Conservation (phyloP, 805 yeast species). For the Danielia reshetovae region DNA sequence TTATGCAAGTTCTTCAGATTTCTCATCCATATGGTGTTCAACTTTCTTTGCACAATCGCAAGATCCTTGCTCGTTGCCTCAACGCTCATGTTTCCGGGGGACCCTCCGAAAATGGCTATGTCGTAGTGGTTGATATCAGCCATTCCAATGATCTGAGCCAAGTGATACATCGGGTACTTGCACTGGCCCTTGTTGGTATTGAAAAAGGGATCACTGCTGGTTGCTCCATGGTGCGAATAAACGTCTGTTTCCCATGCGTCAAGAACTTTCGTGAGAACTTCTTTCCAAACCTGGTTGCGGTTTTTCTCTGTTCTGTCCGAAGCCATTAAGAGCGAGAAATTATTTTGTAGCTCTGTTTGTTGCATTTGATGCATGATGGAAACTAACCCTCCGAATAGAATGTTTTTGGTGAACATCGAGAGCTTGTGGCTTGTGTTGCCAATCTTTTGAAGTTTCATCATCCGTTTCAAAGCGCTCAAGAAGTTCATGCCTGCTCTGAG, state of each 20-base stretch:
- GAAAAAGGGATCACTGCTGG: slow-evolving; percentile 7
- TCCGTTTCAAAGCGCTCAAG: slow-evolving; percentile 12
- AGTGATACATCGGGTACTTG: slow-evolving; percentile 64
- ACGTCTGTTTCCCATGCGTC: slow-evolving; percentile 63
- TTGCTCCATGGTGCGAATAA: slow-evolving; percentile 6
- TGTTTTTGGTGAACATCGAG: slow-evolving; percentile 58
- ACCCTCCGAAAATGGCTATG: slow-evolving; percentile 74
- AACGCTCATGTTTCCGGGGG: slow-evolving; percentile 60
- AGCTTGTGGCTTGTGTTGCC: slow-evolving; percentile 11
- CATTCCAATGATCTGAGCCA: slow-evolving; percentile 60
- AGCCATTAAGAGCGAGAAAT: slow-evolving; percentile 29
- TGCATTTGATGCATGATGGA: slow-evolving; percentile 70
- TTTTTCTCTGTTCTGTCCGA: slow-evolving; percentile 23
- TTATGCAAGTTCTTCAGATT: slow-evolving; percentile 1
- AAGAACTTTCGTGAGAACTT: slow-evolving; percentile 61
- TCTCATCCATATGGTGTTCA: slow-evolving; percentile 29
- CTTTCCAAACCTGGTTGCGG: slow-evolving; percentile 51
- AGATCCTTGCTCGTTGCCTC: slow-evolving; percentile 34
- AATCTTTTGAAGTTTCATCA: slow-evolving; percentile 11
- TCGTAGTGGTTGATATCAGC: slow-evolving; percentile 73
- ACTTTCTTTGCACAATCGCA: slow-evolving; percentile 29
- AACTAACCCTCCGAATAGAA: slow-evolving; percentile 61
- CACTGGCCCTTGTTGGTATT: slow-evolving; percentile 34
- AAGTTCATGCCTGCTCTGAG: slow-evolving; percentile 14
- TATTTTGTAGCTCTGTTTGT: slow-evolving; percentile 61